These are phyloP conservation scores for Solanum medicagineum DNA, from an alignment of 257 asterid genomes.

Conservation along the genomic window DNA sequence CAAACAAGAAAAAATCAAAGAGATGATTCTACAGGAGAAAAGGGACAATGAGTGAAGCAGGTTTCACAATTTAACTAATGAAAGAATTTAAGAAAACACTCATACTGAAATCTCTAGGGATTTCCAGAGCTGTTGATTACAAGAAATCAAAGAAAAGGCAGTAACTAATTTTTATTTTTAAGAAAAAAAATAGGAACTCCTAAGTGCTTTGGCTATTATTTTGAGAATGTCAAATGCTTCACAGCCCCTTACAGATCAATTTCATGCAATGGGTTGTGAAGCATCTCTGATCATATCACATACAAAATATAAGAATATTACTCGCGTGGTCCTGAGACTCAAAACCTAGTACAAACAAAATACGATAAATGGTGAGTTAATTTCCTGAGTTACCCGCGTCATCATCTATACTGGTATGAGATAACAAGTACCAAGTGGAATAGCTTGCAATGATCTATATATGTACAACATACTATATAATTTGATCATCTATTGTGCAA, in stretches of 20 bases:
- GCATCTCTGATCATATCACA: background rate
- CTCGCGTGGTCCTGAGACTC: background rate
- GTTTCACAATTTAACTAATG: background rate
- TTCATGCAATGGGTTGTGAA: background rate
- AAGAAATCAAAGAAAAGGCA: background rate
- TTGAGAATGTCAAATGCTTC: background rate
- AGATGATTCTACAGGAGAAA: background rate
- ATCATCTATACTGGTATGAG: background rate
- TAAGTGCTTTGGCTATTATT: background rate
- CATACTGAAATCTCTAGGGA: background rate
- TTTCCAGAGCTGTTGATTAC: background rate
- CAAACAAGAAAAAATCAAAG: background rate
- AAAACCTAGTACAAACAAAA: background rate
- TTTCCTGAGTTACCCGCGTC: background rate
- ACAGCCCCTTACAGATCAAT: background rate
- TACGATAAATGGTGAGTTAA: background rate
- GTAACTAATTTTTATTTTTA: background rate
- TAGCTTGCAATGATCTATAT: background rate
- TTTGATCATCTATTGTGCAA: conserved; percentile 16
- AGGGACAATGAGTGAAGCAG: background rate
- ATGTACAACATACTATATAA: background rate
- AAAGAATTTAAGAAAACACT: background rate
- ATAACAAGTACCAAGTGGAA: background rate
- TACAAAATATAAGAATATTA: background rate
- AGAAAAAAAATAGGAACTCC: background rate